phyloP scores from a whole-genome alignment of 1,139 yeast genomes.

The Kurtzmaniella quercitrusa region DNA sequence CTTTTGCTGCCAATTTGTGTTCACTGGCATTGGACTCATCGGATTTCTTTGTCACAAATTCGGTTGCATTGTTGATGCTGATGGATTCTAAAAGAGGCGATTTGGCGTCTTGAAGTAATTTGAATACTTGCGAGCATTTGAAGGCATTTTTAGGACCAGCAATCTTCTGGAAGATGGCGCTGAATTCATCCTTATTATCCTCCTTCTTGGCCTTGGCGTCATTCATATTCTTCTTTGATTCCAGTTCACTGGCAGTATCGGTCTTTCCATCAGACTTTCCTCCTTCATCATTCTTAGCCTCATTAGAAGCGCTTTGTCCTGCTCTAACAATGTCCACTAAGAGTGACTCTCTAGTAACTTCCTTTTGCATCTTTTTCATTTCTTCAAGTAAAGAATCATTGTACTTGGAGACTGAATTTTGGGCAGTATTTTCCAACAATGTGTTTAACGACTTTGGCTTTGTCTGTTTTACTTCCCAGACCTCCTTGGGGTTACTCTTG shows the following conservation, averaged over 20 bases:
- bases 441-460: constrained; percentile 39
- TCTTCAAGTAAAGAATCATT: constrained; percentile 24
- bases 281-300: constrained; percentile 9
- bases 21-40: constrained; percentile 35
- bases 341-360: constrained; percentile 41
- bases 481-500: constrained; percentile 51
- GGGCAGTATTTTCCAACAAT: constrained; percentile 15
- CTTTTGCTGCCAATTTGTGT: constrained; percentile 38
- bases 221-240: constrained; percentile 11
- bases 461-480: constrained; percentile 51
- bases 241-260: constrained; percentile 5
- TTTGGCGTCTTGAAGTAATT: constrained; percentile 22
- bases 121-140: constrained; percentile 31
- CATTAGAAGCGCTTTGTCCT: constrained; percentile 8
- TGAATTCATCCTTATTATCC: constrained; percentile 17
- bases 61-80: constrained; percentile 13
- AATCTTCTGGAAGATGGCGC: constrained; percentile 11
- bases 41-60: constrained; percentile 30
- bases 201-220: constrained; percentile 23
- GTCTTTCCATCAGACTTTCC: no score
- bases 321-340: constrained; percentile 36
- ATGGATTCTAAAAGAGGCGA: constrained; percentile 13
- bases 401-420: constrained; percentile 19
- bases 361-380: constrained; percentile 37
- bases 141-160: constrained; percentile 21